Base-by-base conservation (phyloP, 2,329 filamentous ascomycete species). In the Colletotrichum costaricense region DNA sequence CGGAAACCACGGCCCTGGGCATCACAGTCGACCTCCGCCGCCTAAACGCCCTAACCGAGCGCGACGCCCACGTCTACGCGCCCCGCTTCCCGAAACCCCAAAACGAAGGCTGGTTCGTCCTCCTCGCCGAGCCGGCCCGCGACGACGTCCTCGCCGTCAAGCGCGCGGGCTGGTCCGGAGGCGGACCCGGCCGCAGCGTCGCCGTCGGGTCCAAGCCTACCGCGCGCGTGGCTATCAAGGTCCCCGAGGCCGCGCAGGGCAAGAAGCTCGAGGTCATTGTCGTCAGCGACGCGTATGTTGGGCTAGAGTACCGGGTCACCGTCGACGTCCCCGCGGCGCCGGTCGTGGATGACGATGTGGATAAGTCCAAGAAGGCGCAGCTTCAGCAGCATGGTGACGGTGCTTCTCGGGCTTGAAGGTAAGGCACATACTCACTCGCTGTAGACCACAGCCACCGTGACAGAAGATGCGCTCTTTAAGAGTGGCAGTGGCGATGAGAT, bases 31-130 rank as follows among this genome's bases (percentile, higher is more conserved):
- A 84, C 2, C 81, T 98, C 16, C 87, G 86, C 55, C 91, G 95
- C 0, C 84, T 89, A 63, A 98, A 97, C 81, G 80, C 89, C 1
- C 82, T 93, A 4, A 85, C 86, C 14, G 89, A 93, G 79, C 85
- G 87, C 9, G 93, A 95, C 1, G 92, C 90, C 62, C 90, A 93
- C 74, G 93, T 98, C 80, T 98, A 93, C 78, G 95, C 97, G 0
- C 96, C 97, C 3, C 89, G 90, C 26, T 98, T 97, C 84, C 96
- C 96, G 1, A 99, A 99, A 83, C 92, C 95, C 19, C 97, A 99
- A 82, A 97, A 92, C 0, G 97, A 99, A 79, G 95, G 95, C 0
- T 98, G 93, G 89, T 98, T 99, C 82, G 90, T 97, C 16, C 80
- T 98, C 26, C 88, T 97, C 0, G 92, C 91, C 7, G 91, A 93